Evolutionary conservation across 805 yeast species (phyloP).

Genomic region (Ogataea methylovora): DNA sequence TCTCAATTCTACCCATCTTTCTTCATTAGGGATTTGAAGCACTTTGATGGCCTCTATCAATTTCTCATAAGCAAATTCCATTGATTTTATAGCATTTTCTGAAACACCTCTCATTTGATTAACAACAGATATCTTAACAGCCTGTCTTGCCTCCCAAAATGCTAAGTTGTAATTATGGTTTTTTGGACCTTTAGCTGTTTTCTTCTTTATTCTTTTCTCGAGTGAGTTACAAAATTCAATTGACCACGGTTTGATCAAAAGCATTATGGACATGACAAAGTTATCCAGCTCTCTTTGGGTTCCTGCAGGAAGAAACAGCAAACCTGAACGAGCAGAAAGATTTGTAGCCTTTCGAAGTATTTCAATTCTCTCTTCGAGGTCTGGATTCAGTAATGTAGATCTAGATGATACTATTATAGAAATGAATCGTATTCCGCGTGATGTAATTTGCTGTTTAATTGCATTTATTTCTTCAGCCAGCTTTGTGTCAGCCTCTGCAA

Average conservation of each 20-base stretch:
- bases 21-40: conserved; percentile 11
- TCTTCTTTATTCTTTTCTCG: conserved; percentile 33
- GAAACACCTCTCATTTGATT: conserved; percentile 38
- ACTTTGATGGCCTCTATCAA: conserved; percentile 31
- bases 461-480: conserved; percentile 30
- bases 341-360: conserved; percentile 34
- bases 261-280: conserved; percentile 31
- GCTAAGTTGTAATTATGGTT: conserved; percentile 12
- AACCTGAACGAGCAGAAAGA: conserved; percentile 35
- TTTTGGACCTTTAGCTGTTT: conserved; percentile 20
- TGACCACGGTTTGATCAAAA: conserved; percentile 31
- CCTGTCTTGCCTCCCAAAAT: conserved; percentile 42
- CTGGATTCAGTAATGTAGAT: conserved; percentile 21
- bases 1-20: conserved; percentile 38
- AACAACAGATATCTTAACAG: conserved; percentile 42
- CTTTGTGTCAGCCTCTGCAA: conserved; percentile 20
- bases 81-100: conserved; percentile 41
- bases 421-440: conserved; percentile 25
- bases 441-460: conserved; percentile 23
- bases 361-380: conserved; percentile 27
- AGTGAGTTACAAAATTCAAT: conserved; percentile 35
- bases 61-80: conserved; percentile 48
- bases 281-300: conserved; percentile 31
- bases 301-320: conserved; percentile 35
- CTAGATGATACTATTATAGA: conserved; percentile 26